Base-by-base conservation (phyloP, 108 stramenopile genomes). In the Asterionellopsis glacialis region DNA sequence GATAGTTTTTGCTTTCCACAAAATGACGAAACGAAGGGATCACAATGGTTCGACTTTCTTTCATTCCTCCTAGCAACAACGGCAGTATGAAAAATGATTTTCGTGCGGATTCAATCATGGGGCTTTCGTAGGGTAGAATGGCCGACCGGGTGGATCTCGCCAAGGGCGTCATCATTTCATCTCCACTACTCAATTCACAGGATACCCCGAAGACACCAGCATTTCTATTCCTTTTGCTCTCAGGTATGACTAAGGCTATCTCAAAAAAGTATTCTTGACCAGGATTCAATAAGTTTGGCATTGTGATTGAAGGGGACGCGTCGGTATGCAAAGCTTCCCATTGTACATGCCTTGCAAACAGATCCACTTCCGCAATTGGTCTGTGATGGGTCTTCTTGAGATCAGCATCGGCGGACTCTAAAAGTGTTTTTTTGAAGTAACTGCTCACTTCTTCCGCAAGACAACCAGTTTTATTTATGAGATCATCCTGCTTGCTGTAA, bases 91-190 rank as follows among this genome's bases (percentile, higher is more conserved):
- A 56, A 0, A 74, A 15, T 1, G 63, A 23, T 52, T 90, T 93
- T 33, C 84, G 70, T 43, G 83, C 59, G 3, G 71, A 25, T 44
- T 74, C 51, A 41, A 93, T 76, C 65, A 81, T 71, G 15, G 48
- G 26, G 44, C 80, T 86, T 60, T 93, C 86, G 48, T 86, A 77
- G 4, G 91, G 91, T 18, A 93, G 65, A 44, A 87, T 69, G 4
- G 81, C 50, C 6, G 80, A 64, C 50, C 87, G 77, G 16, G 68
- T 67, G 1, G 91, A 90, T 33, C 70, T 63, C 11, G 91, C 91
- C 64, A 93, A 51, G 13, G 68, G 65, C 19, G 55, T 47, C 9
- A 40, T 52, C 15, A 64, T 64, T 12, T 65, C 60, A 38, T 75
- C 66, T 47, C 43, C 54, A 24, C 50, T 33, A 21, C 55, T 60